phyloP scores from a whole-genome alignment of 2,329 filamentous ascomycete species.

The Claviceps capensis region DNA sequence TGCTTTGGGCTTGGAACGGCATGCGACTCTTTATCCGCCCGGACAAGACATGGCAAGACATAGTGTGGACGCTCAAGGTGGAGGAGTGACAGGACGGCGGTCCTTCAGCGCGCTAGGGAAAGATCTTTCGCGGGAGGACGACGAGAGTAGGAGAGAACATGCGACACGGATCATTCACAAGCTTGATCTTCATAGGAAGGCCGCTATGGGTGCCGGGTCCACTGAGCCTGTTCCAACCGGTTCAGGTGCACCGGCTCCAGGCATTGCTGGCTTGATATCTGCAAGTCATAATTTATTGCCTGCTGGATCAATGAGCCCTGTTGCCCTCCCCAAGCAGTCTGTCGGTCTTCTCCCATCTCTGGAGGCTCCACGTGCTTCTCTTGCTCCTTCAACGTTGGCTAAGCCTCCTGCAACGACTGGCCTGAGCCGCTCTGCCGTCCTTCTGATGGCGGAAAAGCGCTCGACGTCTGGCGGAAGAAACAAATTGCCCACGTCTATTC shows the following conservation, averaged over 20 bases:
- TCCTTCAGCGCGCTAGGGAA: conserved; percentile 39
- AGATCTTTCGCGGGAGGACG: conserved; percentile 47
- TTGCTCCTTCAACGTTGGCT: conserved; percentile 72
- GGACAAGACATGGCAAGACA: conserved; percentile 46
- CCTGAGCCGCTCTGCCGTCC: conserved; percentile 73
- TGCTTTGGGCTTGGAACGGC: conserved; percentile 36
- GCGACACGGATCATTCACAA: conserved; percentile 85
- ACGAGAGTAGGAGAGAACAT: conserved; percentile 66
- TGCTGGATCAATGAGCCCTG: conserved; percentile 17
- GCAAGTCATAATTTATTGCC: conserved; percentile 70
- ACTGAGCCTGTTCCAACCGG: conserved; percentile 22
- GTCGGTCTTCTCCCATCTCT: conserved; percentile 22
- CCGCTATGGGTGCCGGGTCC: conserved; percentile 38
- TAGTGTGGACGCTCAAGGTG: conserved; percentile 54
- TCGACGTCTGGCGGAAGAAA: conserved; percentile 49
- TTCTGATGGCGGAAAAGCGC: conserved; percentile 64
- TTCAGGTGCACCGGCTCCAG: conserved; percentile 29
- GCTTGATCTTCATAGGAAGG: conserved; percentile 76
- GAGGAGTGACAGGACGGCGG: conserved; percentile 31
- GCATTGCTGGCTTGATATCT: conserved; percentile 75
- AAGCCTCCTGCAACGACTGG: conserved; percentile 74
- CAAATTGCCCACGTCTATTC: conserved; percentile 66
- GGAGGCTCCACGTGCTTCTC: conserved; percentile 41
- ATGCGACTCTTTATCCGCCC: conserved; percentile 49
- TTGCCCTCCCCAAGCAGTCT: conserved; percentile 15